Evolutionary conservation across 345 rosid genomes (phyloP).

Genomic region (Zanthoxylum bungeanum): DNA sequence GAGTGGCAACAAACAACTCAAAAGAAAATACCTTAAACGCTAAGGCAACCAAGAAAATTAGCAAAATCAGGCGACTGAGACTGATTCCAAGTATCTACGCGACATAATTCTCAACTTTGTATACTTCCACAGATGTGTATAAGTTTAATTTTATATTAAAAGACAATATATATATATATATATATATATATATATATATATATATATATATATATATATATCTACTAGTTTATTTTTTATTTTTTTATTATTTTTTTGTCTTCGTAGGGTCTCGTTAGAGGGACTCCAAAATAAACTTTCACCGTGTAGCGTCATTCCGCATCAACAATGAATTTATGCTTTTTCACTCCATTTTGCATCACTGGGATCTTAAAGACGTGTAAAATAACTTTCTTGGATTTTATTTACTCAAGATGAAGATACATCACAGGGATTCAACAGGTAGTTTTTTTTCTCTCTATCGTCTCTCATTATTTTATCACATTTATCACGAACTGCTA

Average conservation of each 20-base stretch:
- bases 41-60: too few species aligned
- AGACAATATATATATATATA: too few species aligned
- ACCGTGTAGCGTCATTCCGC: neutral
- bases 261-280: slow-evolving; percentile 33
- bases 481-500: neutral
- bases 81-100: slow-evolving; percentile 41
- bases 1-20: slow-evolving; percentile 23
- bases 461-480: too few species aligned
- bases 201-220: too few species aligned
- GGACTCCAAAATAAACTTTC: too few species aligned
- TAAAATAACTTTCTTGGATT: neutral
- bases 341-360: neutral
- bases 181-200: too few species aligned
- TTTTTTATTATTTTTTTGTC: too few species aligned
- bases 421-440: neutral
- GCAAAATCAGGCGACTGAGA: slow-evolving; percentile 44
- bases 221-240: too few species aligned
- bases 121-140: slow-evolving; percentile 35
- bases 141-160: too few species aligned
- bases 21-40: slow-evolving; percentile 59
- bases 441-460: neutral
- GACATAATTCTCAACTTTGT: slow-evolving; percentile 56
- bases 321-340: neutral
- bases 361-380: neutral
- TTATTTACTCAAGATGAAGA: neutral